A percentile compares a stretch with the other conserved stretches of the same genome.
Conservation (phyloP, 495 filamentous ascomycete species). For the Aspergillus homomorphus region DNA sequence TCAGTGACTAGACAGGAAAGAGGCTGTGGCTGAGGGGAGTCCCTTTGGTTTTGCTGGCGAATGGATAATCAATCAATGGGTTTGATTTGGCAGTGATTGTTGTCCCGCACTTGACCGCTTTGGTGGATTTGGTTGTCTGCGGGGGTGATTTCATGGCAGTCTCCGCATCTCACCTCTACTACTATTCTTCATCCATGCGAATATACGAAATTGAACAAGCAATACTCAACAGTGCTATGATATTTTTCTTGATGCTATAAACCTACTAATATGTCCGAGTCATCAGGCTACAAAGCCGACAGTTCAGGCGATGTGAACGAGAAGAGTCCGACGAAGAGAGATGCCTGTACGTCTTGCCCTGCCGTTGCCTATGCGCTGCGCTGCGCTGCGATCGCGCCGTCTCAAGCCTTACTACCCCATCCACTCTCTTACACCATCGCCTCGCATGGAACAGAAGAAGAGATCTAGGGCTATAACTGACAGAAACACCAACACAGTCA, state of each 20-base stretch:
- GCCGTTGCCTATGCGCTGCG: neutral
- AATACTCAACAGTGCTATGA: no score
- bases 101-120: slow-evolving; percentile 39
- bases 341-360: slow-evolving; percentile 33
- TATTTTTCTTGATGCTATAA: neutral
- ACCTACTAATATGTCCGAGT: neutral
- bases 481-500: slow-evolving; percentile 42
- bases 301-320: slow-evolving; percentile 2
- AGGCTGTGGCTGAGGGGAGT: no score
- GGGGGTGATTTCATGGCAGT: slow-evolving; percentile 12
- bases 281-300: neutral
- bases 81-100: slow-evolving; percentile 17
- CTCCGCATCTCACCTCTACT: neutral
- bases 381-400: neutral
- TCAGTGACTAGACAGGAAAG: neutral
- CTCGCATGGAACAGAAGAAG: neutral
- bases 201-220: no score
- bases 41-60: no score
- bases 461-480: neutral
- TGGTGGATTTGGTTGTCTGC: slow-evolving; percentile 13
- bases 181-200: no score
- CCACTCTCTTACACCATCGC: neutral
- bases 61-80: no score
- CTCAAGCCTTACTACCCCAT: slow-evolving; percentile 11
- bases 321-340: slow-evolving; percentile 34